Base-by-base conservation (phyloP, 352 stramenopile genomes). In the Phytophthora parvispora region DNA sequence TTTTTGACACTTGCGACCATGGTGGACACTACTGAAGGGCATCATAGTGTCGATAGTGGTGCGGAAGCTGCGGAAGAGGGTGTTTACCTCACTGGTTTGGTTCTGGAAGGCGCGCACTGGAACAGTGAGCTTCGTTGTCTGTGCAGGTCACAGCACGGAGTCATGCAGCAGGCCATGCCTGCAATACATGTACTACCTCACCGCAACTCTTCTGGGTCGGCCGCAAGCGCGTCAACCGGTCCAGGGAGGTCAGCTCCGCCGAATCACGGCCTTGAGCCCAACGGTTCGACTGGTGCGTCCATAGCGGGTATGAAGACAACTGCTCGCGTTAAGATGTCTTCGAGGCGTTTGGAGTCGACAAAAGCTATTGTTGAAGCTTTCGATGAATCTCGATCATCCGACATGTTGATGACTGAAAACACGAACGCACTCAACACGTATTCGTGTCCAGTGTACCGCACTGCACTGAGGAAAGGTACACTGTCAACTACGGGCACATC, bases 381-480 rank as follows among this genome's bases (percentile, higher is more conserved):
- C 10, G 13, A 4, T 15, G 45, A 32, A 25, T 29, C 22, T 13
- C 22, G 6, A 6, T 32, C 25, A 6, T 52, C 22, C 9, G 45
- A 15, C 2, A 31, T 32, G 13, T 24, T 32, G 22, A n/a, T n/a
- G 0, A n/a, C 22, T 49, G 42, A 28, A 52, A 52, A 15, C 22
- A 52, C 20, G 45, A 24, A 1, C 22, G 2, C 20, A 1, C n/a
- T 60, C 31, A 51, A 57, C 18, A 75, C 74, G 53, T 98, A 98
- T 72, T 73, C 77, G n/a, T 98, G 94, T 40, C 95, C 95, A 6
- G 79, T 98, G 18, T 99, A 99, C 83, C 98, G 98, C 70, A 99
- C 94, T 0, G 69, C 78, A 0, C 82, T 89, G 34, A 74, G 95
- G 8, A 96, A 97, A 65, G 95, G 95, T 10, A 95, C 91, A 13